Evolutionary conservation across 768 basidiomycete genomes (phyloP), one percentile per base, ranked within the genome.

Genomic region (Suillus plorans): DNA sequence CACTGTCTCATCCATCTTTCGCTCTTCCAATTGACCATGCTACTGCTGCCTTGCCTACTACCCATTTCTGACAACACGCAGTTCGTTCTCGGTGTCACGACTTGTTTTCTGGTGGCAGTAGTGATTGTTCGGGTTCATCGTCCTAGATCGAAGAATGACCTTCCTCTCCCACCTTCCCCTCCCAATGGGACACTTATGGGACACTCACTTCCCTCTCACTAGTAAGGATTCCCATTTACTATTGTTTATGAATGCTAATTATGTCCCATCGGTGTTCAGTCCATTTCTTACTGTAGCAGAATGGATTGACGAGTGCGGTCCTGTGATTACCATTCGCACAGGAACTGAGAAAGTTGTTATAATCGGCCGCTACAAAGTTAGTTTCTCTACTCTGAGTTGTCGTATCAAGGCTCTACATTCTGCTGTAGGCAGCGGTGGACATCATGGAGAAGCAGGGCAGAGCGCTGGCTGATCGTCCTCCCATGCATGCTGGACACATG

Each of bases 361-460:
- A 16, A 50, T 50, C 14, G 49, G 49, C 49, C 25, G 49, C 1
- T 8, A 28, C 14, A 28, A 50, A 25, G 25, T 28, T 13, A 50
- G 49, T 28, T 14, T 14, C 25, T 28, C 14, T 5, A 25, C 3
- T 14, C 14, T 16, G 8, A 13, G 22, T 14, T 8, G 9, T 28
- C 7, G 28, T 50, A 2, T 25, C 13, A 7, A 28, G 49, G 4
- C 25, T 50, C 14, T 28, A 28, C 14, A 59, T 8, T 7, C 28
- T 2, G 28, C 31, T 2, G 16, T 20, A 63, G 63, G 55, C 28
- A 2, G 63, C 37, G 12, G 76, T 84, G 1, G 84, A 85, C 7
- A 81, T 86, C 60, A 82, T 86, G 83, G 85, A 86, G 71, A 82
- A 82, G 63, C 82, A 85, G 67, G 84, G 85, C 0, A 81, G 81